Evolutionary conservation across 2,329 filamentous ascomycete species (phyloP).

Genomic region (Calonectria hongkongensis): DNA sequence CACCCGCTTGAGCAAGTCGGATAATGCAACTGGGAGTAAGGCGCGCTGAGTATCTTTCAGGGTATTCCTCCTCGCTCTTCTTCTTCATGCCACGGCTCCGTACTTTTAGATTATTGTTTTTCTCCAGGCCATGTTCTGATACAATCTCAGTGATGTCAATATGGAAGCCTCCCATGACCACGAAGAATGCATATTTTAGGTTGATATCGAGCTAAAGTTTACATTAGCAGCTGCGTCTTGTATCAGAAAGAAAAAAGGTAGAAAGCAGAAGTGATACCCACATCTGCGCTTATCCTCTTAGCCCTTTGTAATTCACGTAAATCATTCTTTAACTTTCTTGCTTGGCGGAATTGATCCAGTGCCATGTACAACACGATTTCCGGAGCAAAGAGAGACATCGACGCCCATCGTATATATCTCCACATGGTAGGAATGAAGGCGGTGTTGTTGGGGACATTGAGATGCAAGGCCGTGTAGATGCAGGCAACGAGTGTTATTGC

Average conservation of each 20-base stretch:
- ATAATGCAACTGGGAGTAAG: constrained; percentile 32
- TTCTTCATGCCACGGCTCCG: background rate
- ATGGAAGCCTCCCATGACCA: constrained; percentile 56
- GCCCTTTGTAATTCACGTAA: constrained; percentile 2
- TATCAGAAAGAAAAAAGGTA: background rate
- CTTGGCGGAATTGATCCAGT: constrained; percentile 43
- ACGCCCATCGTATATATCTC: constrained; percentile 55
- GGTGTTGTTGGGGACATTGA: constrained; percentile 57
- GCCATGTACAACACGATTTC: constrained; percentile 57
- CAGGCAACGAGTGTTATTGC: constrained; percentile 59
- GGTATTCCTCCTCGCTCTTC: background rate
- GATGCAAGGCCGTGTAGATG: constrained; percentile 61
- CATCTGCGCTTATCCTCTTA: background rate
- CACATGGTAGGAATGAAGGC: constrained; percentile 21
- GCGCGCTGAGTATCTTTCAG: constrained; percentile 31
- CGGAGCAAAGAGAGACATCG: constrained; percentile 57
- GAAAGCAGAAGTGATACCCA: background rate
- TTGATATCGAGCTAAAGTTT: constrained; percentile 27
- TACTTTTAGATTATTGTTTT: background rate
- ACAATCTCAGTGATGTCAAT: constrained; percentile 40
- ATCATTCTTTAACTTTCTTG: constrained; percentile 22
- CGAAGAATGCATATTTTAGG: constrained; percentile 55
- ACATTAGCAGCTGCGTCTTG: background rate
- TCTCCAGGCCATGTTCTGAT: background rate
- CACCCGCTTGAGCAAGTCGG: constrained; percentile 33